phyloP scores from a whole-genome alignment of 768 basidiomycete genomes.

The Amanita jacksonii region DNA sequence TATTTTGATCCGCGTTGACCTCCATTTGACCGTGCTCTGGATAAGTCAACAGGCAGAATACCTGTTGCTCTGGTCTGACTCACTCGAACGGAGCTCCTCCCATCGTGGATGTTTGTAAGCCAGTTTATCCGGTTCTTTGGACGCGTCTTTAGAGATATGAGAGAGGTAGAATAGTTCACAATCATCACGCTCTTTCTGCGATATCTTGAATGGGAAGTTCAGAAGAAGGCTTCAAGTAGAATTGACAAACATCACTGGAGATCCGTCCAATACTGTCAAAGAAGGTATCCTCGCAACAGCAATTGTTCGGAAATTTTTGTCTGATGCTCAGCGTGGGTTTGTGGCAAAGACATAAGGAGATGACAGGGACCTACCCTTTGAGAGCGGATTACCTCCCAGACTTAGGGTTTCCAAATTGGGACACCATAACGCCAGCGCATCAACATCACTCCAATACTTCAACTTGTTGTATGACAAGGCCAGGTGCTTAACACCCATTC shows the following conservation, averaged over 20 bases:
- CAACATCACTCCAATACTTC: conserved; percentile 49
- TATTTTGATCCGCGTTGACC: conserved; percentile 19
- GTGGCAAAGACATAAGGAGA: conserved; percentile 5
- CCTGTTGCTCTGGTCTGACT: conserved; percentile 15
- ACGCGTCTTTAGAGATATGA: conserved; percentile 39
- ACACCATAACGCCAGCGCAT: conserved; percentile 59
- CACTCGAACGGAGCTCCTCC: conserved; percentile 54
- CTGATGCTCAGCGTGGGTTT: conserved; percentile 20
- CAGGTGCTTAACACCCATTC: conserved; percentile 41
- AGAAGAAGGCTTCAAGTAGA: neutral
- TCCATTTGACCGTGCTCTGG: conserved; percentile 53
- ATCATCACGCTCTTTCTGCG: conserved; percentile 62
- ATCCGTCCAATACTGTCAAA: conserved; percentile 54
- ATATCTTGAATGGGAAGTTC: conserved; percentile 38
- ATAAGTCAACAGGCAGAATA: conserved; percentile 2
- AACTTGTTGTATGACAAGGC: conserved; percentile 57
- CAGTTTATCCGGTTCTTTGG: conserved; percentile 29
- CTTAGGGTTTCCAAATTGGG: conserved; percentile 55
- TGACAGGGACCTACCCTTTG: conserved; percentile 32
- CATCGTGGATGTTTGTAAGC: conserved; percentile 53
- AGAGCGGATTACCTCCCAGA: conserved; percentile 54
- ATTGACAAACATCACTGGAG: conserved; percentile 35
- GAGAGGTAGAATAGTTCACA: conserved; percentile 80
- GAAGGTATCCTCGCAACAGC: conserved; percentile 60
- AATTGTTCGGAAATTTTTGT: conserved; percentile 43